Conservation (phyloP, 306 rosid genomes). For the Erythrophleum fordii region DNA sequence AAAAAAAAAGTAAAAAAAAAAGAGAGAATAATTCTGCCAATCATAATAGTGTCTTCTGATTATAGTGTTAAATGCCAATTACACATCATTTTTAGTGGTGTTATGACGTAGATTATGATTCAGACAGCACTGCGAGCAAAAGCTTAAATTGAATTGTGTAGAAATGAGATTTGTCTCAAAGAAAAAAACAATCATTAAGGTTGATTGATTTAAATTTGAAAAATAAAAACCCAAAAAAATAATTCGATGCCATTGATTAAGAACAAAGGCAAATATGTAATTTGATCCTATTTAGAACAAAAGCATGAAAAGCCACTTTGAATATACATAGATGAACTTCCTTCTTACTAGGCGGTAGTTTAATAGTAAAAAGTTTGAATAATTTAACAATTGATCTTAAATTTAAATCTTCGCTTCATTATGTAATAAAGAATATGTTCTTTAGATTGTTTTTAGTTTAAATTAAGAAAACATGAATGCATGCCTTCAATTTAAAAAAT, state of each 20-base stretch:
- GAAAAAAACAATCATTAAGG: neutral
- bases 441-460: no score
- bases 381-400: neutral
- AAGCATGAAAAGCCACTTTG: neutral
- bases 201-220: neutral
- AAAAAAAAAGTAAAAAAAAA: neutral
- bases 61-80: constrained; percentile 29
- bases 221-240: neutral
- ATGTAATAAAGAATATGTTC: neutral
- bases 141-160: neutral
- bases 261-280: neutral
- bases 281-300: neutral
- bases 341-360: neutral
- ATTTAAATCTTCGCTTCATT: neutral
- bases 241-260: neutral
- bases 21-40: constrained; percentile 20
- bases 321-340: neutral
- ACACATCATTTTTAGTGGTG: neutral
- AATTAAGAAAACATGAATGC: no score
- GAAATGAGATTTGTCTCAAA: neutral
- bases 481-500: no score
- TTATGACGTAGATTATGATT: neutral
- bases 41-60: constrained; percentile 15
- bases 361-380: neutral
- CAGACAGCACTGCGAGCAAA: neutral